These are phyloP conservation scores for Xerocomellus chrysenteron DNA, from an alignment of 768 basidiomycete genomes.

Conservation along the genomic window DNA sequence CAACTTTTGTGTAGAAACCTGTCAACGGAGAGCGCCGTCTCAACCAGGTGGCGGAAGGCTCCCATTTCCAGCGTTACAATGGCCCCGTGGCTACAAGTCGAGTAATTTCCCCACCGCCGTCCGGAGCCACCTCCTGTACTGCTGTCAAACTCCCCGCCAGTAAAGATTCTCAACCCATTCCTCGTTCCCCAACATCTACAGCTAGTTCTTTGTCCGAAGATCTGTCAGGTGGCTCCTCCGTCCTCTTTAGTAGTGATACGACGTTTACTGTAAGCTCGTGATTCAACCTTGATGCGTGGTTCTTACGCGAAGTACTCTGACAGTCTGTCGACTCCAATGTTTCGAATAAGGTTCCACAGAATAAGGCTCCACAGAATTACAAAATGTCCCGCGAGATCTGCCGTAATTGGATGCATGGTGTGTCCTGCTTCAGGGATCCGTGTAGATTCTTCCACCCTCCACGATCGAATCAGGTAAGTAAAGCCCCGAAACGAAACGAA, in stretches of 20 bases:
- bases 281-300: not conserved
- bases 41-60: not conserved
- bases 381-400: not conserved
- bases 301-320: not conserved
- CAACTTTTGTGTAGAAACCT: conserved; percentile 4
- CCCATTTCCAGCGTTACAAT: conserved; percentile 4
- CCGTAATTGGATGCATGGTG: not conserved
- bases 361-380: not conserved
- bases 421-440: rapidly evolving
- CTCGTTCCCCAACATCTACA: conserved; percentile 14
- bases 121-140: not conserved
- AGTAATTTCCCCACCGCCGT: conserved; percentile 8
- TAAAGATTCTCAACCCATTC: not conserved
- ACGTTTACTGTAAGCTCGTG: conserved; percentile 18
- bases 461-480: conserved; percentile 11
- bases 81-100: not conserved
- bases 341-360: not conserved
- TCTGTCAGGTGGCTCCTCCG: conserved; percentile 11
- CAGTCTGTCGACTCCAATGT: conserved; percentile 21
- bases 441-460: conserved; percentile 14
- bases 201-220: conserved; percentile 20
- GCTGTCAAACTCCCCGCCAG: conserved; percentile 12
- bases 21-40: not conserved
- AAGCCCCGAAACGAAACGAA: not conserved
- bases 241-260: conserved; percentile 12